A percentile compares a stretch with the other conserved stretches of the same genome.
Evolutionary conservation across 192 early-diverging fungal genomes (phyloP).

Genomic region (Rhizoclosmatium globosum): DNA sequence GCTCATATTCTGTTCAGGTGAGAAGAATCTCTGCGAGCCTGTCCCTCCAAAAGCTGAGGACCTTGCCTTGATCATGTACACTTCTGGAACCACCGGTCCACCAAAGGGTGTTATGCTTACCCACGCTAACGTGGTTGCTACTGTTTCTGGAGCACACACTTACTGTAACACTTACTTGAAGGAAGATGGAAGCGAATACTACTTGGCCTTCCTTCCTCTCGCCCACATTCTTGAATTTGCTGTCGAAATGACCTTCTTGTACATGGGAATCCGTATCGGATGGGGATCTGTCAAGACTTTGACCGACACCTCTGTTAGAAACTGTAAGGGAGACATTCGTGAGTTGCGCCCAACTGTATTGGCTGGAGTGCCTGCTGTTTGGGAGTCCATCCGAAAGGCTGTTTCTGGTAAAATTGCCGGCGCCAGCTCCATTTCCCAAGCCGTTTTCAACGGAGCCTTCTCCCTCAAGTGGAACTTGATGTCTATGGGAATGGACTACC

Average conservation of each 20-base stretch:
- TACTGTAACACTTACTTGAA: slow-evolving; percentile 89
- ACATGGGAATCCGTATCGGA: slow-evolving; percentile 65
- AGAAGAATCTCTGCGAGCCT: slow-evolving; percentile 13
- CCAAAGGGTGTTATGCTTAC: slow-evolving; percentile 91
- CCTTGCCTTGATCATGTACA: slow-evolving; percentile 83
- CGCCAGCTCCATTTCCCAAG: slow-evolving; percentile 61
- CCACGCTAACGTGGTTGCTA: slow-evolving; percentile 82
- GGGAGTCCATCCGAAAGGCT: slow-evolving; percentile 87
- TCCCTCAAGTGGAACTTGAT: slow-evolving; percentile 75
- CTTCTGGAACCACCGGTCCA: slow-evolving; percentile 77
- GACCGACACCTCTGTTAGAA: slow-evolving; percentile 68
- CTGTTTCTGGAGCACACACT: slow-evolving; percentile 56
- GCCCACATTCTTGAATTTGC: slow-evolving; percentile 86
- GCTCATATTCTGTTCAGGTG: slow-evolving; percentile 48
- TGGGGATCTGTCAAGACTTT: slow-evolving; percentile 45
- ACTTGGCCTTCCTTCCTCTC: slow-evolving; percentile 72
- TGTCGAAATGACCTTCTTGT: slow-evolving; percentile 75
- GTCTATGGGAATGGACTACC: slow-evolving; percentile 50
- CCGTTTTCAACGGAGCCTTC: slow-evolving; percentile 79
- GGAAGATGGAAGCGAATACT: slow-evolving; percentile 65
- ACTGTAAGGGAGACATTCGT: slow-evolving; percentile 74
- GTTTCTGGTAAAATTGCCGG: slow-evolving; percentile 71
- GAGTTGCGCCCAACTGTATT: slow-evolving; percentile 75
- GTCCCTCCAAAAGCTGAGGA: slow-evolving; percentile 72
- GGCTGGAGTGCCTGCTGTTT: slow-evolving; percentile 78